phyloP scores from a whole-genome alignment of 345 rosid species.

The Abelmoschus esculentus region DNA sequence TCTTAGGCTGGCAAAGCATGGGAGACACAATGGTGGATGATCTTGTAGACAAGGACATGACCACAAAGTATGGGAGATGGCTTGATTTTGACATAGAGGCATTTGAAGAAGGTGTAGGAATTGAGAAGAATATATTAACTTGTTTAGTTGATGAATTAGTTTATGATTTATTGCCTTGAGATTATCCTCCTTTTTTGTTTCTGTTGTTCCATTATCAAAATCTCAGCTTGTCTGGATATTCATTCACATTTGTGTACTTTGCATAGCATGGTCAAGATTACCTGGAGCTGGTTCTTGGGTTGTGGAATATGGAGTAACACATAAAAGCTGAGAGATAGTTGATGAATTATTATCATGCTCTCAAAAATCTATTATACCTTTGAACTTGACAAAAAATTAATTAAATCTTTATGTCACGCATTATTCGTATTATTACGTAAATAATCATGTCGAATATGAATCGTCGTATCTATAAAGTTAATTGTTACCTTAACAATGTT shows the following conservation, averaged over 20 bases:
- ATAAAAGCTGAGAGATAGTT: too few species aligned
- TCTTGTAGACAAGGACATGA: constrained; percentile 77
- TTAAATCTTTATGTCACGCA: too few species aligned
- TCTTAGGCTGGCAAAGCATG: constrained; percentile 41
- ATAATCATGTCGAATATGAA: too few species aligned
- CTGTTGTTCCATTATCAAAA: neutral
- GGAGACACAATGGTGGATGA: constrained; percentile 74
- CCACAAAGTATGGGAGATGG: constrained; percentile 56
- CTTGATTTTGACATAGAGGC: constrained; percentile 54
- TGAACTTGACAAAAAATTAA: too few species aligned
- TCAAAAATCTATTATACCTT: too few species aligned
- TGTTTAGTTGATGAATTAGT: constrained; percentile 66
- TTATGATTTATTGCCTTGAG: constrained; percentile 32
- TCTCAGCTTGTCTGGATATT: neutral
- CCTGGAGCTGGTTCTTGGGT: too few species aligned
- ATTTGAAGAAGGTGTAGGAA: constrained; percentile 55
- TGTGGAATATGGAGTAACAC: too few species aligned
- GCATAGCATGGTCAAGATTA: neutral
- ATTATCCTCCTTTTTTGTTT: neutral
- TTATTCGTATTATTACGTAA: too few species aligned
- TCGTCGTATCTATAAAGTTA: too few species aligned
- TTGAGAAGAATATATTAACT: constrained; percentile 52
- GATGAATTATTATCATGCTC: too few species aligned
- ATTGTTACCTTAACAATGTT: too few species aligned
- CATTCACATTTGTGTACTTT: neutral